Evolutionary conservation across 208 protist genomes (phyloP).

Genomic region (Polymyxa betae): DNA sequence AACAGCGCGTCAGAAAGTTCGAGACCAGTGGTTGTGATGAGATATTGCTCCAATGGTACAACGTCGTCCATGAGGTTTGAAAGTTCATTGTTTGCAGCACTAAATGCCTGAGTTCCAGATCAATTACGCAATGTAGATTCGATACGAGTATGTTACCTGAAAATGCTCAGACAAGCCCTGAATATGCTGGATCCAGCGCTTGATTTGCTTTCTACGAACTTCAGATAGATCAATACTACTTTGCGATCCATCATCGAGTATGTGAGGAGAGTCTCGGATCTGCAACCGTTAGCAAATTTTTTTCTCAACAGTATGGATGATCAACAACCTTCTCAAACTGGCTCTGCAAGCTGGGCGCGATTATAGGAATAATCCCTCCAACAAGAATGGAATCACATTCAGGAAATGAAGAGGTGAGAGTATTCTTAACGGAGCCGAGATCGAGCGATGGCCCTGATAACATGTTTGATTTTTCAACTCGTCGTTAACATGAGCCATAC

Average conservation of each 20-base stretch:
- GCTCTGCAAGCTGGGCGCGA: background rate
- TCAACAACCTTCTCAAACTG: background rate
- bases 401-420: background rate
- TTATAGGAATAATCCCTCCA: background rate
- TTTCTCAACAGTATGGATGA: background rate
- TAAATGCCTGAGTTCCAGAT: slow-evolving; percentile 1
- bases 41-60: background rate
- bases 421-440: background rate
- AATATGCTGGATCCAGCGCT: background rate
- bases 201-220: background rate
- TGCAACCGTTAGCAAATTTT: background rate
- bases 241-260: background rate
- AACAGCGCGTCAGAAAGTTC: background rate
- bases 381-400: background rate
- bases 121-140: background rate
- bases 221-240: background rate
- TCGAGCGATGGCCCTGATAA: background rate
- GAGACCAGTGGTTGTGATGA: background rate
- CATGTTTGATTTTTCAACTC: background rate
- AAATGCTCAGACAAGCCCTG: slow-evolving; percentile 15
- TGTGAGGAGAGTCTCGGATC: slow-evolving; percentile 34
- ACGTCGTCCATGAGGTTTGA: background rate
- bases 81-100: background rate
- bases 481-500: background rate
- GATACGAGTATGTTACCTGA: background rate